These are phyloP conservation scores for Eucalyptus curtisii DNA, from an alignment of 345 rosid genomes.

Conservation along the genomic window DNA sequence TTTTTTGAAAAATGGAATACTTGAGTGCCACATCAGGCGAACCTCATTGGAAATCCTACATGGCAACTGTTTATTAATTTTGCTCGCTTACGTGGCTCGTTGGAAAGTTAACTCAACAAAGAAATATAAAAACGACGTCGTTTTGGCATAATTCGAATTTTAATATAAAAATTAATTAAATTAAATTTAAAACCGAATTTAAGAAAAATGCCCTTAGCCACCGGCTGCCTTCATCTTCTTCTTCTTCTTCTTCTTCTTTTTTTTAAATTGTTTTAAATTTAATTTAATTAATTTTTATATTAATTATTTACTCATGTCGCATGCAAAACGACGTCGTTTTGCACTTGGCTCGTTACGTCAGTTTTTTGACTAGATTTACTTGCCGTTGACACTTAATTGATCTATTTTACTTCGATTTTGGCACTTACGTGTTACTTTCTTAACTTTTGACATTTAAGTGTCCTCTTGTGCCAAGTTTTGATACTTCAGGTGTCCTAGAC, in stretches of 20 bases:
- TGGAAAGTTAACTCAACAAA: accelerated
- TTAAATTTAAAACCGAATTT: accelerated
- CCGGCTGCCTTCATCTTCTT: too few species aligned
- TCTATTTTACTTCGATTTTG: accelerated
- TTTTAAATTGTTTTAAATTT: accelerated
- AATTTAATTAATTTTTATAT: too few species aligned
- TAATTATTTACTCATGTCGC: accelerated
- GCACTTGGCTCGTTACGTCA: accelerated
- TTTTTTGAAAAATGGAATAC: too few species aligned
- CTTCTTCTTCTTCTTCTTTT: too few species aligned
- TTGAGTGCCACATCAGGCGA: accelerated
- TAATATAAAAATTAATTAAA: too few species aligned
- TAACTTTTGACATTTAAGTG: accelerated
- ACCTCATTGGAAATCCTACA: accelerated
- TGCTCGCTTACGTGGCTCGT: accelerated
- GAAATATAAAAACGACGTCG: accelerated
- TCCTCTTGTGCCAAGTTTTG: accelerated
- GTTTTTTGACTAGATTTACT: accelerated
- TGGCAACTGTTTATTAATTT: accelerated
- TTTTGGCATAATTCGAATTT: too few species aligned
- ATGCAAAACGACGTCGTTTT: accelerated
- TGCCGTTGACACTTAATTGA: accelerated
- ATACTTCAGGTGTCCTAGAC: accelerated
- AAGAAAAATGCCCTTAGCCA: accelerated
- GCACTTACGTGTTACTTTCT: accelerated